Conservation (phyloP, 768 basidiomycete genomes). For the Pulveroboletus sp. region DNA sequence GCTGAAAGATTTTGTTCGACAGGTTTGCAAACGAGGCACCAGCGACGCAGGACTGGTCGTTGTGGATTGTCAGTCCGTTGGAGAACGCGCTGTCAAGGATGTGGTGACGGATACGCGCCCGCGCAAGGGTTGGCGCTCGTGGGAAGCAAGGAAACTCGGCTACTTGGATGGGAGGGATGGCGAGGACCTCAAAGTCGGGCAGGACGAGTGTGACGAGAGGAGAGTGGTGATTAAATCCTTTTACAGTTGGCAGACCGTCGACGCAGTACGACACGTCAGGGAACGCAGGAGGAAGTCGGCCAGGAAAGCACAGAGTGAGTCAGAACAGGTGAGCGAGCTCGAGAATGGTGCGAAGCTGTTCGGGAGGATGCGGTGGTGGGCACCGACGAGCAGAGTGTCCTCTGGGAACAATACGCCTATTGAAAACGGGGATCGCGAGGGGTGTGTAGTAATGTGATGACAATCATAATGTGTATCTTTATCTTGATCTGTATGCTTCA, state of each 20-base stretch:
- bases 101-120: conserved; percentile 56
- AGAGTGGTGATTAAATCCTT: conserved; percentile 80
- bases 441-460: conserved; percentile 63
- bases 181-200: conserved; percentile 61
- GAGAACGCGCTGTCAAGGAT: conserved; percentile 60
- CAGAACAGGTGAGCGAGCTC: conserved; percentile 29
- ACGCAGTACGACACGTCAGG: conserved; percentile 61
- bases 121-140: conserved; percentile 68
- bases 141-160: conserved; percentile 61
- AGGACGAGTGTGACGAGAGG: conserved; percentile 75
- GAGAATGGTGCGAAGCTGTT: conserved; percentile 23
- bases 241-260: conserved; percentile 83
- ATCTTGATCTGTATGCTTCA: conserved; percentile 27
- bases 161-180: conserved; percentile 70
- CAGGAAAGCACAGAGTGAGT: conserved; percentile 38
- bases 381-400: conserved; percentile 42
- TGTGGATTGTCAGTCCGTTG: conserved; percentile 71
- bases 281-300: conserved; percentile 56
- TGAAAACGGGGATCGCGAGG: conserved; percentile 46
- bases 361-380: conserved; percentile 31
- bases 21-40: conserved; percentile 43
- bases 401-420: conserved; percentile 51
- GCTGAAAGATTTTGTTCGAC: conserved; percentile 63
- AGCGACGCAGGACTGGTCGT: conserved; percentile 56
- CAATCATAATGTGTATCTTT: conserved; percentile 23